These are phyloP conservation scores for Boletus holoroseus DNA, from an alignment of 1,284 basidiomycete genomes.

Conservation along the genomic window DNA sequence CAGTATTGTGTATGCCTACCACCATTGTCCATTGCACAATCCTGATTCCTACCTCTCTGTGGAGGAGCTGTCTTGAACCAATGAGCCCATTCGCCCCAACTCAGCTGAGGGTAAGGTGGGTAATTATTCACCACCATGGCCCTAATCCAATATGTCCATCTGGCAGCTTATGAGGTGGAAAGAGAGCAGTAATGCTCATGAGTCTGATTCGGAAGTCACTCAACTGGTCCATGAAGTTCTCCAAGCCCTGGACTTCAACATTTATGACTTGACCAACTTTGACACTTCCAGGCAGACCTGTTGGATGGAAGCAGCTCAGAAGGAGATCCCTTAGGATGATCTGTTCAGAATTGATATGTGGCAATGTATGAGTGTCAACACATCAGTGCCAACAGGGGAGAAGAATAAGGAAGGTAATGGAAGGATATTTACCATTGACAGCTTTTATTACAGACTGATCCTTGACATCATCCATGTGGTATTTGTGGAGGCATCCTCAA, in stretches of 20 bases:
- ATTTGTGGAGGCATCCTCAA: neutral
- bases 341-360: neutral
- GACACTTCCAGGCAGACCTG: neutral
- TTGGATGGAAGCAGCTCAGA: neutral
- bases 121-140: neutral
- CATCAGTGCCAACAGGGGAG: constrained; percentile 1
- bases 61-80: neutral
- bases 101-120: neutral
- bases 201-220: neutral
- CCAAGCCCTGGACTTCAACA: neutral
- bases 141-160: neutral
- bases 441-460: neutral
- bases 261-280: neutral
- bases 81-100: neutral
- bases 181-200: neutral
- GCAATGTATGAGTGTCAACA: neutral
- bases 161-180: constrained; percentile 4
- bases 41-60: neutral
- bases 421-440: neutral
- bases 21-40: no score
- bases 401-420: constrained; percentile 2
- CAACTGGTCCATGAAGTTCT: neutral
- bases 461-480: neutral
- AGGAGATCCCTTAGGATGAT: neutral
- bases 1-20: neutral